phyloP scores from a whole-genome alignment of 805 yeast species.

The Danielia oregonensis region DNA sequence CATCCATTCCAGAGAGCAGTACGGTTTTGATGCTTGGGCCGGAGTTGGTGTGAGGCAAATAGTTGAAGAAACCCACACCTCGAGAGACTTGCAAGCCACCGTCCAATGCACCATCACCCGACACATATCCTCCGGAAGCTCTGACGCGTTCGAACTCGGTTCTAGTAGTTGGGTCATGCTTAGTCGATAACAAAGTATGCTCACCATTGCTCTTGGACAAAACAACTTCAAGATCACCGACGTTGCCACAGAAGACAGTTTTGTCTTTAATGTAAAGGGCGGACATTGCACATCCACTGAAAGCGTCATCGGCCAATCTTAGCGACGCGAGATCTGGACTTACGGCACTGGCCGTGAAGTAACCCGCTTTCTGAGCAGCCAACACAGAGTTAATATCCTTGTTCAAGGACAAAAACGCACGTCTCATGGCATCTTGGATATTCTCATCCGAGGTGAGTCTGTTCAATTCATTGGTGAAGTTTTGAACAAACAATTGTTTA shows the following conservation, averaged over 20 bases:
- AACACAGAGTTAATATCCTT: constrained; percentile 71
- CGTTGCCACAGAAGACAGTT: constrained; percentile 73
- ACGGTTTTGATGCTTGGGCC: constrained; percentile 74
- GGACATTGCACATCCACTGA: constrained; percentile 83
- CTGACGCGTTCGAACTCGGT: constrained; percentile 82
- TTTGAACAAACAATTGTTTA: constrained; percentile 66
- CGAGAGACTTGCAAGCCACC: constrained; percentile 81
- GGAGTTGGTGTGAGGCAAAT: constrained; percentile 83
- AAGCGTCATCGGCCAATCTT: constrained; percentile 57
- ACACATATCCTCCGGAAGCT: constrained; percentile 87
- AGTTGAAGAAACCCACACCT: constrained; percentile 86
- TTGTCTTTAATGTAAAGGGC: constrained; percentile 73
- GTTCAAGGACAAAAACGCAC: constrained; percentile 76
- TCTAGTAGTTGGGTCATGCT: constrained; percentile 80
- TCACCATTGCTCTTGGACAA: constrained; percentile 81
- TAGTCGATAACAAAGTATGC: constrained; percentile 62
- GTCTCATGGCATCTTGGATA: constrained; percentile 72
- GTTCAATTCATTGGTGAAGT: constrained; percentile 64
- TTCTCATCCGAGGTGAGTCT: constrained; percentile 40
- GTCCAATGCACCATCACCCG: constrained; percentile 79
- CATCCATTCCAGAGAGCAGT: constrained; percentile 65
- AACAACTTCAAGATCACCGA: constrained; percentile 87
- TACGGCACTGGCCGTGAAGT: constrained; percentile 34
- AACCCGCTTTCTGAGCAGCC: constrained; percentile 40
- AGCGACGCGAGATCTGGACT: constrained; percentile 50